phyloP scores from a whole-genome alignment of 345 rosid genomes.

The Melaleuca alternifolia region DNA sequence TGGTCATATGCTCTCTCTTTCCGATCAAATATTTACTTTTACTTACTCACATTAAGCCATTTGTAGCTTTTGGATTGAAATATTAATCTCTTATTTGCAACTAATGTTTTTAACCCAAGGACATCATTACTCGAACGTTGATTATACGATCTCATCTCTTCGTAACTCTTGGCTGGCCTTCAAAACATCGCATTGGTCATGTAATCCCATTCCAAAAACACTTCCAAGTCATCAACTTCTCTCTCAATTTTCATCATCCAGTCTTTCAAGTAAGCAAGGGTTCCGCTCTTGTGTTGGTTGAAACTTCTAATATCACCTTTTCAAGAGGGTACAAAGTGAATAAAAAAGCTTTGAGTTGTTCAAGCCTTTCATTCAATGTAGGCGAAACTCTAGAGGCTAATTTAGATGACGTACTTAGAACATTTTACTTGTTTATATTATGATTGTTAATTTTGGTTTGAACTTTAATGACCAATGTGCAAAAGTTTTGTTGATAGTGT shows the following conservation, averaged over 20 bases:
- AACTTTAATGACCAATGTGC: background rate
- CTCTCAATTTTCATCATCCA: background rate
- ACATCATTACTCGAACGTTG: too few relatives aligned
- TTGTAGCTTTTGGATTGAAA: background rate
- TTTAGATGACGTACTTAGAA: too few relatives aligned
- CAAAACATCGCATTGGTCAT: fast-evolving
- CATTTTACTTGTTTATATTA: background rate
- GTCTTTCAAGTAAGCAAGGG: too few relatives aligned
- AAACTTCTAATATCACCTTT: too few relatives aligned
- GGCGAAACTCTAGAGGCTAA: background rate
- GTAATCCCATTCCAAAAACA: background rate
- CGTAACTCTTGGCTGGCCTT: too few relatives aligned
- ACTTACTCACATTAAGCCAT: background rate
- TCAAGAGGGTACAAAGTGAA: background rate
- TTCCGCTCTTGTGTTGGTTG: too few relatives aligned
- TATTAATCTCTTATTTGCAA: fast-evolving
- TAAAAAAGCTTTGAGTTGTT: too few relatives aligned
- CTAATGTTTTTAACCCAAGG: too few relatives aligned
- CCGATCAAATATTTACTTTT: background rate
- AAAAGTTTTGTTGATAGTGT: background rate
- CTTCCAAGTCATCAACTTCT: background rate
- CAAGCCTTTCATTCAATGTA: background rate
- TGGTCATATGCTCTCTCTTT: background rate
- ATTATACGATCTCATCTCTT: background rate
- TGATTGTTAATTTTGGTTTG: background rate